Evolutionary conservation across 768 basidiomycete genomes (phyloP).

Genomic region (Mycena vulgaris): DNA sequence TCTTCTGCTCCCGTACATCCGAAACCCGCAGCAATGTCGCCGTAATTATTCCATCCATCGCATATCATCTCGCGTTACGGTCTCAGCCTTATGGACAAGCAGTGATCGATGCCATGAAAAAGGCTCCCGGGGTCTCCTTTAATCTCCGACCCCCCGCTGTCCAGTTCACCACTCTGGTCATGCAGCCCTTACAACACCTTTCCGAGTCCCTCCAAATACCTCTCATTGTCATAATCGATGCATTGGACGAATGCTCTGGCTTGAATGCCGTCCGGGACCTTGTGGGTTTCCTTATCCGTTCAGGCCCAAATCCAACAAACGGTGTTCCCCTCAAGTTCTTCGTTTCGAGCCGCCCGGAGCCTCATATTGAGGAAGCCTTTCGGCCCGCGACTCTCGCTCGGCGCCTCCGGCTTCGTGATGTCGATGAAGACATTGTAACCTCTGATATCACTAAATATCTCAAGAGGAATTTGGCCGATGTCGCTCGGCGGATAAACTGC

Average conservation of each 20-base stretch:
- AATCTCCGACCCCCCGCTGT: neutral
- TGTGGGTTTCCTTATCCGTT: neutral
- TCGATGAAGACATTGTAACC: neutral
- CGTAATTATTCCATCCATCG: neutral
- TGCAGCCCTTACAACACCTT: neutral
- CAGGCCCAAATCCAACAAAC: neutral
- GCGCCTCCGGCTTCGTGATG: neutral
- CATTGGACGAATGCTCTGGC: neutral
- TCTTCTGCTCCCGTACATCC: neutral
- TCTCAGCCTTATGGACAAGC: neutral
- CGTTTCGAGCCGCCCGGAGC: neutral
- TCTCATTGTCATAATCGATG: neutral
- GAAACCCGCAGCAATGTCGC: neutral
- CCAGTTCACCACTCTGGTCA: neutral
- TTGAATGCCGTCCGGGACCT: neutral
- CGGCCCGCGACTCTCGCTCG: neutral
- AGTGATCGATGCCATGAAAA: neutral
- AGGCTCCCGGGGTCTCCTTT: neutral
- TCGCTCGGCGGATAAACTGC: neutral
- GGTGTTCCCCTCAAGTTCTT: neutral
- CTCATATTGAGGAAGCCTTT: neutral
- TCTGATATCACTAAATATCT: neutral
- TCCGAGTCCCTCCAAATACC: neutral
- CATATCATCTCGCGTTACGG: neutral
- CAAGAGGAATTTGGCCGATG: neutral